Base-by-base conservation (phyloP, 768 basidiomycete genomes). In the Mycena alexandri region DNA sequence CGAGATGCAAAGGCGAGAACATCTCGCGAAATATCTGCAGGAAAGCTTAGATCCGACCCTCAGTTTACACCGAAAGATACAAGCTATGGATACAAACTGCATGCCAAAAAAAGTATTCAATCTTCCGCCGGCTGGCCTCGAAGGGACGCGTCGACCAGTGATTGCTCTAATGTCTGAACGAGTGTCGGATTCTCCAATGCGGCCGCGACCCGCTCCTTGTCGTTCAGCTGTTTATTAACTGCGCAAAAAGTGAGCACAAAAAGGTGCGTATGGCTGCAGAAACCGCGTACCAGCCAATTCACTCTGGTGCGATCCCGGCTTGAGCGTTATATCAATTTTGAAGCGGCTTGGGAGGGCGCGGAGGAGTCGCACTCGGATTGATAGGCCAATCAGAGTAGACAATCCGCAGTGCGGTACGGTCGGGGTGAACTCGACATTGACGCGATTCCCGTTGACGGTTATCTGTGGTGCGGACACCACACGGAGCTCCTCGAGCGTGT, bases 221-320 rank as follows among this genome's bases (percentile, higher is more conserved):
- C 98, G 74, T 99, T 99, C 38, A 99, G 84, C 75, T 99, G 98
- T 77, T 98, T 98, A 80, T 99, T 99, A 13, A 99, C 98, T 97
- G 70, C 0, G 46, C 21, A 8, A 25, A 9, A 14, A 9, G 43
- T 57, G 14, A 67, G 59, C 25, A 6, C 2, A 53, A 29, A 29
- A 29, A 5, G 9, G 38, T 63, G 42, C 16, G 11, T 14, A n/a
- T 25, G 29, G 29, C n/a, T 22, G 11, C 10, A 38, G 17, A 25
- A 11, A 44, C 29, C 24, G 80, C 90, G 41, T 65, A 95, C 95
- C 89, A 57, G 95, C 91, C 62, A 90, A 84, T 76, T 98, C 97
- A 76, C 94, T 96, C 78, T 98, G 94, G 81, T 99, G 98, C 1
- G 94, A 96, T 2, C 98, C 98, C 47, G 94, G 93, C 75, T 96